Conservation (phyloP, 495 filamentous ascomycete species). For the Neurospora sp. region DNA sequence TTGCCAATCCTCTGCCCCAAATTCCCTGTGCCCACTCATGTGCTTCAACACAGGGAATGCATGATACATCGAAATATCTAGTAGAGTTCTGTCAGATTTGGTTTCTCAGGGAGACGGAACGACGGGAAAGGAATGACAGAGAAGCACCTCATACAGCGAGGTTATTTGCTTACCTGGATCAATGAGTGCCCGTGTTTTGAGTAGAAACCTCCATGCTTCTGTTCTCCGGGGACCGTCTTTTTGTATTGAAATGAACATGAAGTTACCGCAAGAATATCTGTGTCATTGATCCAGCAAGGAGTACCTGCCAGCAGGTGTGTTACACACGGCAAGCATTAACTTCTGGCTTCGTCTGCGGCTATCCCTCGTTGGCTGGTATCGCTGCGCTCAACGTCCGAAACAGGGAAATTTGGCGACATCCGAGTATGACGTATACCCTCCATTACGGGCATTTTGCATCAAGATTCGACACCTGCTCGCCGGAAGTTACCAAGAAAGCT, state of each 20-base stretch:
- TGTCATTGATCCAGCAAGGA: neutral
- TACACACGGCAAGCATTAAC: neutral
- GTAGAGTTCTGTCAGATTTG: too few species aligned
- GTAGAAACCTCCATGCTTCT: neutral
- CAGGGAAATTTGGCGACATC: neutral
- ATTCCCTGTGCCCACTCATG: too few species aligned
- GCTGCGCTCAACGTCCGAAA: neutral
- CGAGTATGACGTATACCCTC: neutral
- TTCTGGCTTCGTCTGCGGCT: neutral
- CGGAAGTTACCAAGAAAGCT: neutral
- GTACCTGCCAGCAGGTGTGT: neutral
- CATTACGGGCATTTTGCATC: neutral
- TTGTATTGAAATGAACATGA: neutral
- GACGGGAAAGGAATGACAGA: neutral
- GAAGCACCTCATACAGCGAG: neutral
- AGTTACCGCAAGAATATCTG: neutral
- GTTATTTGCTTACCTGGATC: too few species aligned
- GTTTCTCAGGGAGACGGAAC: neutral
- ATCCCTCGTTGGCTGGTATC: neutral
- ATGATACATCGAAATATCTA: too few species aligned
- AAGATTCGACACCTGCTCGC: neutral
- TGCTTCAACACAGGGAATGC: too few species aligned
- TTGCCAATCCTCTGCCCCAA: too few species aligned
- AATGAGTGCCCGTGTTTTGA: too few species aligned
- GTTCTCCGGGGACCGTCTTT: neutral